These are phyloP conservation scores for Hibiscus syriacus DNA, from an alignment of 345 rosid genomes.

Conservation along the genomic window DNA sequence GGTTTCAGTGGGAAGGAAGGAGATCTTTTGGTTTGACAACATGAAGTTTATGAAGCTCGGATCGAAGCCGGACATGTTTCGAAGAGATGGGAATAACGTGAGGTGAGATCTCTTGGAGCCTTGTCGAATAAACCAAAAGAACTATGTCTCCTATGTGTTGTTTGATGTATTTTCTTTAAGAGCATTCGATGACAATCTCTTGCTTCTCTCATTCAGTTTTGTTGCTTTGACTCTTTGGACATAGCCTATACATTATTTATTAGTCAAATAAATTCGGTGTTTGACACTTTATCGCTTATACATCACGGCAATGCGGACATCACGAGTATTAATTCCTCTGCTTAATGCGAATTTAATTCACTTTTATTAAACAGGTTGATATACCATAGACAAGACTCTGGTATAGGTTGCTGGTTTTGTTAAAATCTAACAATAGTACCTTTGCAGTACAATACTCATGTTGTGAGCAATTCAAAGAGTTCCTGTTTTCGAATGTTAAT, in stretches of 20 bases:
- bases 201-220: background rate
- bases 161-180: slow-evolving; percentile 6
- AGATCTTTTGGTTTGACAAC: slow-evolving; percentile 22
- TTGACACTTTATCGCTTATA: background rate
- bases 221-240: background rate
- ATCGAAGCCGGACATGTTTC: slow-evolving; percentile 70
- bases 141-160: background rate
- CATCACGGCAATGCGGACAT: too few species aligned
- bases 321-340: too few species aligned
- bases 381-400: too few species aligned
- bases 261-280: background rate
- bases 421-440: too few species aligned
- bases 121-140: background rate
- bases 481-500: too few species aligned
- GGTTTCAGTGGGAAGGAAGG: slow-evolving; percentile 4
- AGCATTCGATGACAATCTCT: slow-evolving; percentile 4
- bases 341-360: too few species aligned
- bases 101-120: slow-evolving; percentile 31
- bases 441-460: background rate
- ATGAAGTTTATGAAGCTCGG: slow-evolving; percentile 98
- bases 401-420: too few species aligned
- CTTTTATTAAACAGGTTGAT: too few species aligned
- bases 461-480: background rate
- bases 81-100: slow-evolving; percentile 33
- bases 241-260: background rate